These are phyloP conservation scores for Nothophaeocryptopus gaeumannii DNA, from an alignment of 2,329 filamentous ascomycete species.

Conservation along the genomic window DNA sequence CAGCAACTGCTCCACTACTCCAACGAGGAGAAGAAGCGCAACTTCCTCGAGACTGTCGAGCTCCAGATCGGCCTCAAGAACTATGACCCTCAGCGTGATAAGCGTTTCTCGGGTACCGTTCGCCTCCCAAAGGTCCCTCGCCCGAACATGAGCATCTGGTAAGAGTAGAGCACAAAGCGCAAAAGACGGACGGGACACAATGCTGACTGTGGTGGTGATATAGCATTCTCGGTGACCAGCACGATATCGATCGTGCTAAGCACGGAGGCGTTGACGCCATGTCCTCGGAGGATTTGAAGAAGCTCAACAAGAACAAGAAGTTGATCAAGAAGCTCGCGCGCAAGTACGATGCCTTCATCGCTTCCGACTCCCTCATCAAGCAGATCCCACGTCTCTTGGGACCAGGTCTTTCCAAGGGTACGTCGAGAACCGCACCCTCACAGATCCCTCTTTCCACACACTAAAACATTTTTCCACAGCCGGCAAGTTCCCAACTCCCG, in stretches of 20 bases:
- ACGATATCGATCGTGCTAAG: constrained; percentile 99
- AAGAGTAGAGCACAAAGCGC: constrained; percentile 29
- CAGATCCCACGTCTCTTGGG: constrained; percentile 99
- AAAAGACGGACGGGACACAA: background rate
- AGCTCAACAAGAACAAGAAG: constrained; percentile 99
- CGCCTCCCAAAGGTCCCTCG: constrained; percentile 88
- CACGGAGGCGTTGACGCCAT: constrained; percentile 98
- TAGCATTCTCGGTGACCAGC: constrained; percentile 84
- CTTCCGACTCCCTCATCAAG: constrained; percentile 97
- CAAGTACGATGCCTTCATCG: constrained; percentile 99
- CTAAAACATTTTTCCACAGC: constrained; percentile 54
- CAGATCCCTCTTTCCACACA: constrained; percentile 2
- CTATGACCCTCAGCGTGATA: constrained; percentile 98
- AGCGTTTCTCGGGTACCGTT: constrained; percentile 99
- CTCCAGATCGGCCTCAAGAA: constrained; percentile 89
- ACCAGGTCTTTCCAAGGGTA: constrained; percentile 95
- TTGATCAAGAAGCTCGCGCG: constrained; percentile 99
- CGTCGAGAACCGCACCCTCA: constrained; percentile 31
- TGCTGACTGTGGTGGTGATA: constrained; percentile 29
- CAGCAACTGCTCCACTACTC: constrained; percentile 91
- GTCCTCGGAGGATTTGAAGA: constrained; percentile 98
- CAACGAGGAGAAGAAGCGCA: constrained; percentile 42
- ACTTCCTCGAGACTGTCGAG: constrained; percentile 61
- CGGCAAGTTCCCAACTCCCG: constrained; percentile 98
- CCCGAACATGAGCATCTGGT: constrained; percentile 86